These are phyloP conservation scores for Fusarium papillatum DNA, from an alignment of 2,329 filamentous ascomycete genomes.

Conservation along the genomic window DNA sequence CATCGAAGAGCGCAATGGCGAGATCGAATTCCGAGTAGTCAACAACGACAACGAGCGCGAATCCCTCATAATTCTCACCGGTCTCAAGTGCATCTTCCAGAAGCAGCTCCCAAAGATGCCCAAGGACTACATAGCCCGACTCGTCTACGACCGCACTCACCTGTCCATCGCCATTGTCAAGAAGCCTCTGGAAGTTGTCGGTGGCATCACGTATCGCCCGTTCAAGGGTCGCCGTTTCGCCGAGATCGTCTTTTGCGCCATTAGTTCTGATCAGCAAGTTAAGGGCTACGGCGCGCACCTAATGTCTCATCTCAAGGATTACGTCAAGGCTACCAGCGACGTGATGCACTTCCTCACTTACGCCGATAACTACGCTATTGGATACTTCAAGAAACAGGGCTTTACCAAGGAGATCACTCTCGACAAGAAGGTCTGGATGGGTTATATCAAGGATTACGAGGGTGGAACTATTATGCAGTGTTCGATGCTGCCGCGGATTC, in stretches of 20 bases:
- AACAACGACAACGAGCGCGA: constrained; percentile 94
- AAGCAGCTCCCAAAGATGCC: constrained; percentile 99
- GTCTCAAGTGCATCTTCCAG: constrained; percentile 97
- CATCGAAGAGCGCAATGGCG: constrained; percentile 91
- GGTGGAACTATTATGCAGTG: constrained; percentile 99
- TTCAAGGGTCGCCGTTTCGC: constrained; percentile 95
- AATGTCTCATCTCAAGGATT: constrained; percentile 98
- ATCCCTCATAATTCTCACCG: constrained; percentile 93
- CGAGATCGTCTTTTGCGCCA: constrained; percentile 98
- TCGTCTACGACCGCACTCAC: constrained; percentile 98
- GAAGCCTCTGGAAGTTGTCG: constrained; percentile 94
- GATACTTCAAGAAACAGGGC: constrained; percentile 99
- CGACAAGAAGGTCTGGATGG: constrained; percentile 94
- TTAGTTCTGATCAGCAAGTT: constrained; percentile 97
- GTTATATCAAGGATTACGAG: constrained; percentile 99
- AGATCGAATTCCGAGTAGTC: constrained; percentile 97
- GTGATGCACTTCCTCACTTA: constrained; percentile 99
- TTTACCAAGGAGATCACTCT: constrained; percentile 99
- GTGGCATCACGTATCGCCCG: constrained; percentile 95
- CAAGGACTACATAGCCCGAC: constrained; percentile 97
- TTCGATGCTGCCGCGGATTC: constrained; percentile 93
- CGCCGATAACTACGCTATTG: constrained; percentile 98
- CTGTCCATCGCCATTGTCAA: constrained; percentile 98
- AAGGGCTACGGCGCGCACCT: constrained; percentile 98
- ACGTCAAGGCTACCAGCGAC: constrained; percentile 95